Percentiles rank a stretch among this genome's conserved stretches.
phyloP scores from a whole-genome alignment of 352 stramenopile genomes.

The Phytophthora ramorum region DNA sequence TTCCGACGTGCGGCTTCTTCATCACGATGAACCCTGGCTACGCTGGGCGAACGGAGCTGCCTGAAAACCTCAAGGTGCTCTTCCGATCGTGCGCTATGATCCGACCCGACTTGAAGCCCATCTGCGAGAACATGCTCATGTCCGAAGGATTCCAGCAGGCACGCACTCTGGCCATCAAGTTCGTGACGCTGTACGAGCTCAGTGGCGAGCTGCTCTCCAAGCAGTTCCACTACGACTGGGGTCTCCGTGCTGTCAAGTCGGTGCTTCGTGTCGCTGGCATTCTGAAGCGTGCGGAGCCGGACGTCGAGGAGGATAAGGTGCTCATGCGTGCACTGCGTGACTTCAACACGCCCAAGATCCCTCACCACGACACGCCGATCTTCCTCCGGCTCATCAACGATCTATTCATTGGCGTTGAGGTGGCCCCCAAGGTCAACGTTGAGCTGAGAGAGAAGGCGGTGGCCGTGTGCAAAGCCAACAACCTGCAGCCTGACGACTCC shows the following conservation, averaged over 20 bases:
- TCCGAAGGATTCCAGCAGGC: conserved; percentile 90
- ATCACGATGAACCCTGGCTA: conserved; percentile 97
- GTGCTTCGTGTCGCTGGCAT: conserved; percentile 89
- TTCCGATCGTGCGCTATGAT: conserved; percentile 95
- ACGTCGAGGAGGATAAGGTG: conserved; percentile 89
- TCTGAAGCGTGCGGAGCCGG: conserved; percentile 81
- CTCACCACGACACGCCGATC: conserved; percentile 88
- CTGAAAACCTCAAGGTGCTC: conserved; percentile 93
- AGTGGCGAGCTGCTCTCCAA: conserved; percentile 87
- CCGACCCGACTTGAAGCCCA: conserved; percentile 93
- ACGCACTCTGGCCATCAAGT: conserved; percentile 92
- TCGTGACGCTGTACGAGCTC: conserved; percentile 91
- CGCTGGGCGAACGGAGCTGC: conserved; percentile 85
- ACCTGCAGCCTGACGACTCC: conserved; percentile 86
- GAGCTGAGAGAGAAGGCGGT: conserved; percentile 93
- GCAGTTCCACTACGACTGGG: conserved; percentile 94
- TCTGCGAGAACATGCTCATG: conserved; percentile 93
- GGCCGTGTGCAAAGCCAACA: conserved; percentile 89
- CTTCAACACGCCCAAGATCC: conserved; percentile 91
- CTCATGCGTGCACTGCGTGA: conserved; percentile 88
- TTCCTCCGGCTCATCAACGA: conserved; percentile 90
- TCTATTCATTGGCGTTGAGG: conserved; percentile 93
- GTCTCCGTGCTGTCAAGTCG: conserved; percentile 89
- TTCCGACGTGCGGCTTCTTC: conserved; percentile 93
- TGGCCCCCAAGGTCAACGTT: conserved; percentile 95